Percentiles rank a stretch among this genome's conserved stretches.
Conservation (phyloP, 2,329 filamentous ascomycete species). For the Triangularia verruculosa region DNA sequence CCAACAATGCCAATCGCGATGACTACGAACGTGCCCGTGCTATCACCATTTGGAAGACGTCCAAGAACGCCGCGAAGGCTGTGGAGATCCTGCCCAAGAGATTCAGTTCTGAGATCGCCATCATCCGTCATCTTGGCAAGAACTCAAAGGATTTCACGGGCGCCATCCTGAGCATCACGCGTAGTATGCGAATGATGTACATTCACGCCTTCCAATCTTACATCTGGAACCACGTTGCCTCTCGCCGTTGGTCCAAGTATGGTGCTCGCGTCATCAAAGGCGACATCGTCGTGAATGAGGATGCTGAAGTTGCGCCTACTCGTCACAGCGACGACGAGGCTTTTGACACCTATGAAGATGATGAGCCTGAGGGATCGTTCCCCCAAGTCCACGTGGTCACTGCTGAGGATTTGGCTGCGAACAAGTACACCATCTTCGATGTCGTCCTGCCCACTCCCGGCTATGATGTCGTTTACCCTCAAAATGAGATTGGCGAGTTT, state of each 20-base stretch:
- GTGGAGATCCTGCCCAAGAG: constrained; percentile 70
- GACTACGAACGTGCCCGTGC: constrained; percentile 77
- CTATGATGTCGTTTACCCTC: constrained; percentile 82
- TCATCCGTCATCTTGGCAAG: constrained; percentile 72
- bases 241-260: constrained; percentile 73
- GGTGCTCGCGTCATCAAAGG: constrained; percentile 75
- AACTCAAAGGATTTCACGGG: constrained; percentile 68
- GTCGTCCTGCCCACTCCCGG: constrained; percentile 90
- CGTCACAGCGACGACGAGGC: constrained; percentile 39
- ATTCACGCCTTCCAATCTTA: constrained; percentile 94
- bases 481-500: constrained; percentile 77
- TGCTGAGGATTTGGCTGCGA: constrained; percentile 72
- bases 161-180: constrained; percentile 74
- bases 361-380: constrained; percentile 43
- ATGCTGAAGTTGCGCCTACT: neutral
- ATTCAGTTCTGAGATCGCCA: constrained; percentile 73
- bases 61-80: constrained; percentile 57
- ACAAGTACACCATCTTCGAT: constrained; percentile 78
- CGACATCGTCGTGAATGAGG: constrained; percentile 68
- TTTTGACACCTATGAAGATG: constrained; percentile 52
- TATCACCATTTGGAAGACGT: constrained; percentile 69
- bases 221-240: constrained; percentile 86
- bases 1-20: constrained; percentile 58
- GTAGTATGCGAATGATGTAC: constrained; percentile 87
- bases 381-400: constrained; percentile 67